Percentiles rank a stretch among this genome's conserved stretches.
Evolutionary conservation across 768 basidiomycete genomes (phyloP).

Genomic region (Leccinum disarticulatum): DNA sequence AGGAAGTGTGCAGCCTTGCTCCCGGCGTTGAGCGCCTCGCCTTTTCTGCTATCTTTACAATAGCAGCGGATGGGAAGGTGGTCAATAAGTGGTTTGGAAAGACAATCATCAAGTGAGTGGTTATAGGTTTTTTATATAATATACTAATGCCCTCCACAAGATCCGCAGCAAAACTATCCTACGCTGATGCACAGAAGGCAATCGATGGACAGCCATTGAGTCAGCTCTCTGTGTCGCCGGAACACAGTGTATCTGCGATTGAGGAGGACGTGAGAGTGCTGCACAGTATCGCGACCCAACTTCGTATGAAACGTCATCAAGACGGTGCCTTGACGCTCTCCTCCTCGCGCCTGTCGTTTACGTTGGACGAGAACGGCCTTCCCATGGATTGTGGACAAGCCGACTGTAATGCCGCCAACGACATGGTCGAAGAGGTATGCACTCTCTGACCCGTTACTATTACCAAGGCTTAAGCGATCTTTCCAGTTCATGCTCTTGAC

Average conservation of each 20-base stretch:
- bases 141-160: constrained; percentile 39
- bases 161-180: constrained; percentile 84
- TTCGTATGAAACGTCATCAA: constrained; percentile 72
- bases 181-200: constrained; percentile 76
- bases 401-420: constrained; percentile 68
- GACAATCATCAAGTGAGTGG: constrained; percentile 80
- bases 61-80: constrained; percentile 79
- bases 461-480: constrained; percentile 4
- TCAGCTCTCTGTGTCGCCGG: constrained; percentile 50
- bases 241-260: constrained; percentile 59
- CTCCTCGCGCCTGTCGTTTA: constrained; percentile 71
- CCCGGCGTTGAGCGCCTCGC: constrained; percentile 88
- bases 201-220: constrained; percentile 71
- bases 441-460: constrained; percentile 1
- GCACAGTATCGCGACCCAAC: constrained; percentile 65
- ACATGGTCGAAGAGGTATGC: constrained; percentile 84
- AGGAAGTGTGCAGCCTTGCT: constrained; percentile 88
- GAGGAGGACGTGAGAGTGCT: constrained; percentile 75
- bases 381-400: constrained; percentile 78
- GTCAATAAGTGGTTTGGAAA: constrained; percentile 91
- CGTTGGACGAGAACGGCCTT: constrained; percentile 72
- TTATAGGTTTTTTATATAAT: not conserved
- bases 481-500: constrained; percentile 89
- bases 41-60: constrained; percentile 86
- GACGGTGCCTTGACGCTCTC: constrained; percentile 76